Evolutionary conservation across 805 yeast species (phyloP).

Genomic region (Candida lessepsii): DNA sequence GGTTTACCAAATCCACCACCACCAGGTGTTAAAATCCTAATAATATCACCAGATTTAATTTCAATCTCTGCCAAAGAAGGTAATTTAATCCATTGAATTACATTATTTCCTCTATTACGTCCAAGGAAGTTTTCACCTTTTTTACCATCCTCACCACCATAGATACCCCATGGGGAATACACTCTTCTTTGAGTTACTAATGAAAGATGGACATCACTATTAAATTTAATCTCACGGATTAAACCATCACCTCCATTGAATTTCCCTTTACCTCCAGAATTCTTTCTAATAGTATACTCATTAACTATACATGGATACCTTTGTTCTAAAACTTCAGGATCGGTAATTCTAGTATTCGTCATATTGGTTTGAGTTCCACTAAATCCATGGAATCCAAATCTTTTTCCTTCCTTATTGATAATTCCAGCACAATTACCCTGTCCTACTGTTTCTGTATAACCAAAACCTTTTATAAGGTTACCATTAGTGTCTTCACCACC

Average conservation of each 20-base stretch:
- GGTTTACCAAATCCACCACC: conserved; percentile 75
- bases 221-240: conserved; percentile 20
- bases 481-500: conserved; percentile 19
- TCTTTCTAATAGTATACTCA: conserved; percentile 15
- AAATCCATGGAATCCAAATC: conserved; percentile 17
- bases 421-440: conserved; percentile 22
- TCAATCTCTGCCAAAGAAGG: conserved; percentile 67
- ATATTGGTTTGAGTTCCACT: conserved; percentile 48
- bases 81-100: conserved; percentile 23
- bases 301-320: conserved; percentile 18
- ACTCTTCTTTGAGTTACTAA: conserved; percentile 21
- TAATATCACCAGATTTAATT: conserved; percentile 61
- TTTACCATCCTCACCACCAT: conserved; percentile 26
- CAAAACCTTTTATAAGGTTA: conserved; percentile 18
- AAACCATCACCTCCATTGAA: conserved; percentile 21
- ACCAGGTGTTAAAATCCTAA: conserved; percentile 74
- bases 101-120: conserved; percentile 27
- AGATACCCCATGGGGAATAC: conserved; percentile 24
- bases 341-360: conserved; percentile 25
- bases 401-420: conserved; percentile 12
- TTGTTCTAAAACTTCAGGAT: conserved; percentile 21
- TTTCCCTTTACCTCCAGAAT: conserved; percentile 20
- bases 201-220: conserved; percentile 17
- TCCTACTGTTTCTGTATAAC: conserved; percentile 19
- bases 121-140: conserved; percentile 39